A percentile compares a stretch with the other conserved stretches of the same genome.
Conservation (phyloP, 495 filamentous ascomycete species). For the Aspergillus leporis region DNA sequence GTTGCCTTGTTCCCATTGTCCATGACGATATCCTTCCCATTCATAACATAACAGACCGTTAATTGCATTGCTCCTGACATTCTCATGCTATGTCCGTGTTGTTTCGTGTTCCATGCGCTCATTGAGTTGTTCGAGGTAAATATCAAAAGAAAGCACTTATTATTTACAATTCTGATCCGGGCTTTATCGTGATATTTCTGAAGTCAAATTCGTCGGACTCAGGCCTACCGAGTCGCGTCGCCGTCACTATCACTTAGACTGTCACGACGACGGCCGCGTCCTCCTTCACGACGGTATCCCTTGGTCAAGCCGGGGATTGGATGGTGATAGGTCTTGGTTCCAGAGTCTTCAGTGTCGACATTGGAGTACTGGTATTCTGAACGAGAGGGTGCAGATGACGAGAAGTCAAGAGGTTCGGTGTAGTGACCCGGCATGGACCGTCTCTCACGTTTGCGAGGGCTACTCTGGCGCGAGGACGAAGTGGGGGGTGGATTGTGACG, state of each 20-base stretch:
- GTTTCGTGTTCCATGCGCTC: conserved; percentile 7
- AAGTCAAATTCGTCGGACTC: not conserved
- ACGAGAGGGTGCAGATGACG: conserved; percentile 41
- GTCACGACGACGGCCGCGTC: conserved; percentile 40
- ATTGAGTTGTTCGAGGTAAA: not conserved
- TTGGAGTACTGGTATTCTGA: conserved; percentile 51
- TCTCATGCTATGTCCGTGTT: not conserved
- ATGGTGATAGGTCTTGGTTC: conserved; percentile 81
- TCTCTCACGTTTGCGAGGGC: conserved; percentile 39
- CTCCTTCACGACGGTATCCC: conserved; percentile 46
- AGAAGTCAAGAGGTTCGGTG: conserved; percentile 56
- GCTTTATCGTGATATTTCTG: conserved; percentile 5
- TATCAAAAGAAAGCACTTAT: not conserved
- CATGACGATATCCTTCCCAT: conserved; percentile 6
- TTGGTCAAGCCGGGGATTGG: conserved; percentile 71
- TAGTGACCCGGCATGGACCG: conserved; percentile 52
- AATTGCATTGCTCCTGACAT: not conserved
- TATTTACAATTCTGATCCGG: not conserved
- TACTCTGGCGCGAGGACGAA: conserved; percentile 37
- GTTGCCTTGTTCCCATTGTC: conserved; percentile 1
- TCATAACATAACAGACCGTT: not conserved
- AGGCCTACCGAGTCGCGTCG: conserved; percentile 32
- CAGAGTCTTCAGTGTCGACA: conserved; percentile 57
- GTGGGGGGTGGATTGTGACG: conserved; percentile 27
- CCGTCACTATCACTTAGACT: conserved; percentile 59